Conservation (phyloP, 352 stramenopile genomes). For the Elongisporangium anandrum region DNA sequence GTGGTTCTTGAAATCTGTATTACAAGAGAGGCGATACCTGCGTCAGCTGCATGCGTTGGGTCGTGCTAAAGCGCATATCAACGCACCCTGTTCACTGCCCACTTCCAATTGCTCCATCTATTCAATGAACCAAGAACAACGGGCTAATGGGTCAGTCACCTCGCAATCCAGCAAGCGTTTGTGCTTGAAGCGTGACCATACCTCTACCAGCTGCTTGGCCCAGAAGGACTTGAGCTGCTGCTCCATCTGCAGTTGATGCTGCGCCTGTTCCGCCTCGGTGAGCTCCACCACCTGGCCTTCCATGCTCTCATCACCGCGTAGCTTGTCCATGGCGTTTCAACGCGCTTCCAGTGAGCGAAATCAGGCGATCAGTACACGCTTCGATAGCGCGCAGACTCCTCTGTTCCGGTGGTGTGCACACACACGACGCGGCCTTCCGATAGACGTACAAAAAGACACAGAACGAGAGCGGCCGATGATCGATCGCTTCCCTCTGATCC, state of each 20-base stretch:
- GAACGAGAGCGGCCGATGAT: too few relatives aligned
- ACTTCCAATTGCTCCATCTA: conserved; percentile 91
- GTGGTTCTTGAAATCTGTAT: conserved; percentile 98
- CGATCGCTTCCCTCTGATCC: too few relatives aligned
- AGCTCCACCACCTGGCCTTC: conserved; percentile 86
- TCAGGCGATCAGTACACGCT: too few relatives aligned
- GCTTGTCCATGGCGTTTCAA: too few relatives aligned
- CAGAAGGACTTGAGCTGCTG: conserved; percentile 92
- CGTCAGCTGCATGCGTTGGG: too few relatives aligned
- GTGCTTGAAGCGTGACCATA: conserved; percentile 8
- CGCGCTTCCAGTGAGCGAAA: too few relatives aligned
- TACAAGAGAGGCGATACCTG: too few relatives aligned
- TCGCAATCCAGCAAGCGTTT: conserved; percentile 3
- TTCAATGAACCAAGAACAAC: too few relatives aligned
- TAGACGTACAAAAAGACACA: too few relatives aligned
- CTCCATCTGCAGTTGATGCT: conserved; percentile 85
- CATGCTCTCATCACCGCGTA: conserved; percentile 25
- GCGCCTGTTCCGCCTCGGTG: conserved; percentile 79
- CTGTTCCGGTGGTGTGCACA: too few relatives aligned
- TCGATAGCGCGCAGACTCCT: too few relatives aligned
- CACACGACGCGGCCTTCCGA: too few relatives aligned
- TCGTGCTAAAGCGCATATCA: not conserved
- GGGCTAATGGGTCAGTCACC: not conserved
- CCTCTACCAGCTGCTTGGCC: conserved; percentile 87
- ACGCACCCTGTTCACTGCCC: conserved; percentile 89